Conservation (phyloP, 805 yeast species). For the Candida michaelii region DNA sequence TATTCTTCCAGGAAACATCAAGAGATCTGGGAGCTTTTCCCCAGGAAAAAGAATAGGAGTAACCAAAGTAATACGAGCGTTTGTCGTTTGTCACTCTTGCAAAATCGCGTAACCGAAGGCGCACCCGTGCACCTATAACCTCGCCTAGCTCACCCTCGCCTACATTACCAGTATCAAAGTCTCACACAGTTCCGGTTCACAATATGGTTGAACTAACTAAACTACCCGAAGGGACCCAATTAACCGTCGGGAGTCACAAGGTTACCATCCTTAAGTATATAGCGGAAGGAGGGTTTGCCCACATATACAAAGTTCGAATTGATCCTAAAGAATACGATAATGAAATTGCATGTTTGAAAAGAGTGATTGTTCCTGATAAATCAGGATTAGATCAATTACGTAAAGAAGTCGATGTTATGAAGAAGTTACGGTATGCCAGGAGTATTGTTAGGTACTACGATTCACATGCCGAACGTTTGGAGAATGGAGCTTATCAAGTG, state of each 20-base stretch:
- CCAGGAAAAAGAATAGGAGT: too few relatives aligned
- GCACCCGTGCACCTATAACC: too few relatives aligned
- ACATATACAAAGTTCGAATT: constrained; percentile 65
- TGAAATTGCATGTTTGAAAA: constrained; percentile 64
- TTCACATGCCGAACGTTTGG: constrained; percentile 68
- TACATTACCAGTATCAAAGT: too few relatives aligned
- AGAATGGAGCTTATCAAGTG: constrained; percentile 69
- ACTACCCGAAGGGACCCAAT: constrained; percentile 36
- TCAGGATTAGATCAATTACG: constrained; percentile 63
- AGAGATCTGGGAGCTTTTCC: too few relatives aligned
- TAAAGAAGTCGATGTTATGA: constrained; percentile 80
- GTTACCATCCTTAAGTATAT: constrained; percentile 36
- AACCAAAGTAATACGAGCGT: too few relatives aligned
- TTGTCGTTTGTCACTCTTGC: too few relatives aligned
- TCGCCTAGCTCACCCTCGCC: too few relatives aligned
- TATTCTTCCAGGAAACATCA: too few relatives aligned
- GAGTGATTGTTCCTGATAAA: constrained; percentile 74
- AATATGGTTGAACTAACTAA: constrained; percentile 6
- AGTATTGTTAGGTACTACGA: constrained; percentile 70
- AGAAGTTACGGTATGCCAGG: constrained; percentile 53
- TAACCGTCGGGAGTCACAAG: constrained; percentile 42
- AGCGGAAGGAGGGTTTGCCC: constrained; percentile 74
- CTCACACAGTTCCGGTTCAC: too few relatives aligned
- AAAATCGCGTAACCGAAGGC: too few relatives aligned
- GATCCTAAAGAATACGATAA: constrained; percentile 45